phyloP scores from a whole-genome alignment of 1,284 basidiomycete species.

The Malassezia nana region DNA sequence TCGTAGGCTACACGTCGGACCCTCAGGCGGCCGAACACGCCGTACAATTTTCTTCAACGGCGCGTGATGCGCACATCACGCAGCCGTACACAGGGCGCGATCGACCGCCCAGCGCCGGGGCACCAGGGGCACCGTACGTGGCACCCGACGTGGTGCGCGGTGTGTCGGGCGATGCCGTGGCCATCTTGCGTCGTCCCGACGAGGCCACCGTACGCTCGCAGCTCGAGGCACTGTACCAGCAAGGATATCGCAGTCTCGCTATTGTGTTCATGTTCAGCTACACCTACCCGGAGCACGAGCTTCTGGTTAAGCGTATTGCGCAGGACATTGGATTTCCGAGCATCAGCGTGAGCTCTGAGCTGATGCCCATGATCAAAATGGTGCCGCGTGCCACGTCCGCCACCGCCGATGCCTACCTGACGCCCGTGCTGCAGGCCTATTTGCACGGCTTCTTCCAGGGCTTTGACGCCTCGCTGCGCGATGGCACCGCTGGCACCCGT shows the following conservation, averaged over 20 bases:
- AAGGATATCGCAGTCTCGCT: constrained; percentile 72
- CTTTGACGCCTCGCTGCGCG: constrained; percentile 64
- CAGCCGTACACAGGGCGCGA: constrained; percentile 34
- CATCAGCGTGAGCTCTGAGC: constrained; percentile 73
- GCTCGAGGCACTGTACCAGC: constrained; percentile 60
- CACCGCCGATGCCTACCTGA: constrained; percentile 92
- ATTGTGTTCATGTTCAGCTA: constrained; percentile 85
- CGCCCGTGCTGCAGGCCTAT: constrained; percentile 73
- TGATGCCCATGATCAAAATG: constrained; percentile 83
- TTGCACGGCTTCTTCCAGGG: constrained; percentile 85
- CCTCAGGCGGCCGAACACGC: constrained; percentile 63
- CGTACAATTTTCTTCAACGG: constrained; percentile 21
- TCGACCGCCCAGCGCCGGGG: constrained; percentile 53
- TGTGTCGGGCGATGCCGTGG: constrained; percentile 80
- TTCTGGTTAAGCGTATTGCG: constrained; percentile 63
- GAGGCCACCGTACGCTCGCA: constrained; percentile 50
- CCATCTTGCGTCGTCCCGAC: constrained; percentile 64
- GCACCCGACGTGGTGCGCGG: constrained; percentile 67
- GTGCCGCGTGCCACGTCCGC: constrained; percentile 82
- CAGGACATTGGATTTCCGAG: constrained; percentile 71
- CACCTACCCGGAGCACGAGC: constrained; percentile 74
- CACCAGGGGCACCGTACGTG: constrained; percentile 52
- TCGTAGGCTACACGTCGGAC: constrained; percentile 84
- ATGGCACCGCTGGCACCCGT: constrained; percentile 46
- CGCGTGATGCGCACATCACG: constrained; percentile 22